A percentile compares a stretch with the other conserved stretches of the same genome.
Conservation (phyloP, 2,329 filamentous ascomycete genomes). For the Fusarium pilosicola region DNA sequence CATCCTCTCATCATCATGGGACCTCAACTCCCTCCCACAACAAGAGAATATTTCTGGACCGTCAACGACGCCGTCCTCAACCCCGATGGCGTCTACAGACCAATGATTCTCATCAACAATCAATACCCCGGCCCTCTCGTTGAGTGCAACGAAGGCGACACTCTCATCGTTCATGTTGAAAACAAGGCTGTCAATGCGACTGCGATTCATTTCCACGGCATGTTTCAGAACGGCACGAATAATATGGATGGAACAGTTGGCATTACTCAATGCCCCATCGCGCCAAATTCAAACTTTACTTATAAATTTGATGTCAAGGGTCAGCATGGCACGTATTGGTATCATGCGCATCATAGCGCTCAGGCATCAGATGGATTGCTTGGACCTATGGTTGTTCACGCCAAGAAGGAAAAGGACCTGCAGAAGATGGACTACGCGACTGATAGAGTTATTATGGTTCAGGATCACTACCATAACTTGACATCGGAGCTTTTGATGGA, state of each 20-base stretch:
- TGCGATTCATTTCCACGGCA: slow-evolving; percentile 79
- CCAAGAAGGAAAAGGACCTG: slow-evolving; percentile 54
- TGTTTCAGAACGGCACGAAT: slow-evolving; percentile 80
- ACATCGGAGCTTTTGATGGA: slow-evolving; percentile 60
- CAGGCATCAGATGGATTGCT: slow-evolving; percentile 77
- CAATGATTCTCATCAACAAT: slow-evolving; percentile 77
- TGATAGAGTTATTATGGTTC: slow-evolving; percentile 74
- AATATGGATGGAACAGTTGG: slow-evolving; percentile 78
- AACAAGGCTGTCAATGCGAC: slow-evolving; percentile 75
- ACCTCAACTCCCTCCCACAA: slow-evolving; percentile 60
- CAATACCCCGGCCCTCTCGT: slow-evolving; percentile 79
- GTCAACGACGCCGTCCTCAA: slow-evolving; percentile 67
- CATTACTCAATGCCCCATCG: slow-evolving; percentile 74
- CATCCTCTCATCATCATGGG: slow-evolving; percentile 66
- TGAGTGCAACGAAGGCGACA: slow-evolving; percentile 78
- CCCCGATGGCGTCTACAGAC: slow-evolving; percentile 67
- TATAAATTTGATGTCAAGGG: slow-evolving; percentile 73
- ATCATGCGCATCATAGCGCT: slow-evolving; percentile 73
- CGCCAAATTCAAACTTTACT: slow-evolving; percentile 69
- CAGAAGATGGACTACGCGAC: slow-evolving; percentile 46
- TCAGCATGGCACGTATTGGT: slow-evolving; percentile 63
- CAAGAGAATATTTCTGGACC: slow-evolving; percentile 69
- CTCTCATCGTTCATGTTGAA: slow-evolving; percentile 72
- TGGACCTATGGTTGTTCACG: slow-evolving; percentile 73
- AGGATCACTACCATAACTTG: slow-evolving; percentile 76